Conservation (phyloP, 306 rosid species). For the Ochetophila trinervis region DNA sequence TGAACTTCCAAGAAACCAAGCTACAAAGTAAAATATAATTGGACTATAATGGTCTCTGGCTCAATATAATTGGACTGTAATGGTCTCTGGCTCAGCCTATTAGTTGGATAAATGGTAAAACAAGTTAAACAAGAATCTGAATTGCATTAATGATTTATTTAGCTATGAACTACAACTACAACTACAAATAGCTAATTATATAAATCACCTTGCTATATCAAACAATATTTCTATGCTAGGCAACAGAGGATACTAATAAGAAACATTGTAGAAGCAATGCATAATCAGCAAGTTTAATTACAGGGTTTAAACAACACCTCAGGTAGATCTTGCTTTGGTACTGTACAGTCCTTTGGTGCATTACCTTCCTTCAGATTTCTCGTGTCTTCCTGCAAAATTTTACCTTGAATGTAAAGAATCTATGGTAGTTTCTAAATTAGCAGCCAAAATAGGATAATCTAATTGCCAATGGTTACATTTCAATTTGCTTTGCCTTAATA, state of each 20-base stretch:
- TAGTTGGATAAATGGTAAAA: neutral
- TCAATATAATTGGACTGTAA: neutral
- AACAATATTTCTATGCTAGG: conserved; percentile 1
- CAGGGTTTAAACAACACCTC: conserved; percentile 48
- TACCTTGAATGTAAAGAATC: conserved; percentile 22
- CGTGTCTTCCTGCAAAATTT: conserved; percentile 44
- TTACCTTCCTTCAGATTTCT: conserved; percentile 36
- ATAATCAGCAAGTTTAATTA: conserved; percentile 10
- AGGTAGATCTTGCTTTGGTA: conserved; percentile 50
- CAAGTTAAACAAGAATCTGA: neutral
- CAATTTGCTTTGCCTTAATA: no score
- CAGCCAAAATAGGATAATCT: conserved; percentile 15
- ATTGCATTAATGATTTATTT: neutral
- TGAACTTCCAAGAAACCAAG: neutral
- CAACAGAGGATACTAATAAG: conserved; percentile 12
- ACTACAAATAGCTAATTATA: neutral
- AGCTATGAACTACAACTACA: neutral
- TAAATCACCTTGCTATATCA: neutral
- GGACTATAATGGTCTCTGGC: neutral
- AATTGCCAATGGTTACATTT: neutral
- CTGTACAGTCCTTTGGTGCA: conserved; percentile 32
- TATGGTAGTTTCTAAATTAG: conserved; percentile 1
- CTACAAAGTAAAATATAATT: neutral
- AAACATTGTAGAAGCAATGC: conserved; percentile 1
- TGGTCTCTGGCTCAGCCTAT: neutral